phyloP scores from a whole-genome alignment of 1,284 basidiomycete species.

The Cryptococcus sp. region DNA sequence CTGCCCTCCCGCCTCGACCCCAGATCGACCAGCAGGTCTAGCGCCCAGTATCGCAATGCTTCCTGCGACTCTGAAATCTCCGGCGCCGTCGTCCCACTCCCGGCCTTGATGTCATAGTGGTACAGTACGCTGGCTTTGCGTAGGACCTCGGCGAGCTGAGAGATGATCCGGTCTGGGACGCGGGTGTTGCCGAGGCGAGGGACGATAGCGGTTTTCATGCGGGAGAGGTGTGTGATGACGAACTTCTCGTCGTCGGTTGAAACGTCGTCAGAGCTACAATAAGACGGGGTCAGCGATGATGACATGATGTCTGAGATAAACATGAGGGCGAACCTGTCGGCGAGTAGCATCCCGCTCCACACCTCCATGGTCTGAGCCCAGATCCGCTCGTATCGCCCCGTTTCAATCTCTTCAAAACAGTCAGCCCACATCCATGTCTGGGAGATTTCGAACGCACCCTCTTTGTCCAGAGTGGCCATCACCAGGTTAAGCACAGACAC shows the following conservation, averaged over 20 bases:
- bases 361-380: conserved; percentile 84
- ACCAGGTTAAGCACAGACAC: conserved; percentile 26
- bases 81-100: conserved; percentile 35
- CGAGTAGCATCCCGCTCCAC: conserved; percentile 73
- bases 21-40: conserved; percentile 70
- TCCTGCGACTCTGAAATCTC: conserved; percentile 63
- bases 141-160: conserved; percentile 67
- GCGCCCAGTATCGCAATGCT: conserved; percentile 88
- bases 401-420: conserved; percentile 55
- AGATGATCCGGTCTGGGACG: conserved; percentile 70
- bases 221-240: conserved; percentile 73
- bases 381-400: conserved; percentile 66
- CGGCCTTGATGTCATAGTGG: conserved; percentile 28
- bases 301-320: not conserved
- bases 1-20: not conserved
- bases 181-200: conserved; percentile 67
- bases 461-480: conserved; percentile 12
- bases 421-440: not conserved
- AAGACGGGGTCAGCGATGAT: not conserved
- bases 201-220: conserved; percentile 72
- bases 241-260: conserved; percentile 82
- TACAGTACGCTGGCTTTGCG: conserved; percentile 73
- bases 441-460: conserved; percentile 11
- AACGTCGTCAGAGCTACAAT: conserved; percentile 57
- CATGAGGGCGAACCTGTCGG: conserved; percentile 65